Conservation (phyloP, 805 yeast species). For the Kazachstania viticola region DNA sequence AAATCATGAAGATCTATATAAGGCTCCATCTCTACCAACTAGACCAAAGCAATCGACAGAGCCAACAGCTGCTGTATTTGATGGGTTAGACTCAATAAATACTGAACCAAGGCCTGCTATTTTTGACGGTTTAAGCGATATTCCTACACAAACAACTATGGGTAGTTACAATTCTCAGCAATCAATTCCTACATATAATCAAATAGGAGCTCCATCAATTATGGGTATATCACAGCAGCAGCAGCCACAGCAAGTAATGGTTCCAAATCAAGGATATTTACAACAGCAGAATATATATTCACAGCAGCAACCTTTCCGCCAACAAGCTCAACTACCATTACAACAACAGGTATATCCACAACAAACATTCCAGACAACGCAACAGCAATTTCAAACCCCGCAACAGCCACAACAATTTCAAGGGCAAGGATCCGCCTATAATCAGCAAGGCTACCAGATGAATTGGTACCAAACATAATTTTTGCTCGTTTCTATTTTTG, state of each 20-base stretch:
- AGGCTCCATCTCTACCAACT: conserved; percentile 28
- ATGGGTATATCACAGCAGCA: conserved; percentile 9
- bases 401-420: conserved; percentile 3
- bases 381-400: not conserved
- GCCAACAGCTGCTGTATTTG: conserved; percentile 28
- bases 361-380: not conserved
- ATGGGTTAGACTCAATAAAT: conserved; percentile 2
- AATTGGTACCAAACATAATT: too few species aligned
- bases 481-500: too few species aligned
- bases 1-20: not conserved
- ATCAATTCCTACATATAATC: too few species aligned
- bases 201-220: too few species aligned
- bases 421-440: too few species aligned
- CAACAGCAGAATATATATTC: not conserved
- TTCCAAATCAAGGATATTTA: not conserved
- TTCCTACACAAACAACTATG: not conserved
- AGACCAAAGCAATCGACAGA: conserved; percentile 27
- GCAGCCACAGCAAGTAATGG: conserved; percentile 9
- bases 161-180: too few species aligned
- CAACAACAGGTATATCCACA: not conserved
- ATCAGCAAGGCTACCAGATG: too few species aligned
- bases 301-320: not conserved
- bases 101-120: conserved; percentile 6
- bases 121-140: conserved; percentile 1
- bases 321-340: conserved; percentile 4